These are phyloP conservation scores for Cordyceps fumosorosea DNA, from an alignment of 2,329 filamentous ascomycete species.

Conservation along the genomic window DNA sequence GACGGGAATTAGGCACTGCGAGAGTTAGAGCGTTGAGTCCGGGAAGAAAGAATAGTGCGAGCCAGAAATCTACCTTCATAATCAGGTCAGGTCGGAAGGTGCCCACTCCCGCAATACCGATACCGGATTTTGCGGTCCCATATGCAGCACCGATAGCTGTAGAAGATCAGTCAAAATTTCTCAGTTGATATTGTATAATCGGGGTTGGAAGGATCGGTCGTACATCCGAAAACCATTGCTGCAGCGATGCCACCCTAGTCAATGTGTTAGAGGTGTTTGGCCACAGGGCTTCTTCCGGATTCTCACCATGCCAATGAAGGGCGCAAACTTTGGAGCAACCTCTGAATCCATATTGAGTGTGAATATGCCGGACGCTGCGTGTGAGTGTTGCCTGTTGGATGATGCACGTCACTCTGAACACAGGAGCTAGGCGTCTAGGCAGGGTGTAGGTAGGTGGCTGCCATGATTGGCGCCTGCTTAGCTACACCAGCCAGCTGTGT, in stretches of 20 bases:
- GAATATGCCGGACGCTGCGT: slow-evolving; percentile 1
- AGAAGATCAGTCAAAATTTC: neutral
- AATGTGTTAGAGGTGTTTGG: slow-evolving; percentile 9
- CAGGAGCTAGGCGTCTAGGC: neutral
- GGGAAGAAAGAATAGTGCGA: neutral
- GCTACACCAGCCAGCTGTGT: no score
- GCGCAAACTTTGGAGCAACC: slow-evolving; percentile 71
- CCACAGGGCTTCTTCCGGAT: neutral
- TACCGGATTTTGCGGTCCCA: slow-evolving; percentile 81
- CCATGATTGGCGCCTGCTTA: no score
- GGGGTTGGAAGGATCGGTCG: slow-evolving; percentile 23
- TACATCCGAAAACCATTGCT: slow-evolving; percentile 82
- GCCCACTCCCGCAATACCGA: slow-evolving; percentile 79
- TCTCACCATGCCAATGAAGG: slow-evolving; percentile 82
- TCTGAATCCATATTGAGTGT: slow-evolving; percentile 47
- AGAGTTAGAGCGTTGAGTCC: neutral
- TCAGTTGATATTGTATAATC: neutral
- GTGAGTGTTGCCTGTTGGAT: neutral
- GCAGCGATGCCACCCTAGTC: slow-evolving; percentile 66
- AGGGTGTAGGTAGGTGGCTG: neutral
- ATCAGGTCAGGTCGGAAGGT: slow-evolving; percentile 81
- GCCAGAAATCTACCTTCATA: slow-evolving; percentile 64
- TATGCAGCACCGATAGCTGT: slow-evolving; percentile 68
- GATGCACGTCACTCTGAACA: neutral
- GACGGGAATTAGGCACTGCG: slow-evolving; percentile 72